Percentiles rank a stretch among this genome's conserved stretches.
These are phyloP conservation scores for Pogostemon cablin DNA, from an alignment of 257 asterid genomes.

Conservation along the genomic window DNA sequence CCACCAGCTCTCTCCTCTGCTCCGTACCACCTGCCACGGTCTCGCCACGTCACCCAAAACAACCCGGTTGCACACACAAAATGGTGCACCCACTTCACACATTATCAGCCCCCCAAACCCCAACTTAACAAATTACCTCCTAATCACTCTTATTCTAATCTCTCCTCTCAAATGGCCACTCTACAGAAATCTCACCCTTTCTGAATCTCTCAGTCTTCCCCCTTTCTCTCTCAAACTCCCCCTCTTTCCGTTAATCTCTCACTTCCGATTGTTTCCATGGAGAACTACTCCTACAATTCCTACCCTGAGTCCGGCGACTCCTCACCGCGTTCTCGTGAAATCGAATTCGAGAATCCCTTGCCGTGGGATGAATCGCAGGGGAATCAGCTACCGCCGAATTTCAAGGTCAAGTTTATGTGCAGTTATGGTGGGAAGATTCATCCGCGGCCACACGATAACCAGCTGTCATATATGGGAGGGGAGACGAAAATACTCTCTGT, in stretches of 20 bases:
- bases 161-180: conserved; percentile 19
- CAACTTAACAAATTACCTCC: conserved; percentile 14
- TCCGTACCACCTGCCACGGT: conserved; percentile 28
- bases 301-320: conserved; percentile 93
- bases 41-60: conserved; percentile 37
- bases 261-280: conserved; percentile 50
- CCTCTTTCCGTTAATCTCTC: background rate
- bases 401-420: conserved; percentile 86
- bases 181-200: background rate
- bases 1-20: conserved; percentile 16
- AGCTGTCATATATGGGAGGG: conserved; percentile 81
- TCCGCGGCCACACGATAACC: conserved; percentile 93
- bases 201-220: background rate
- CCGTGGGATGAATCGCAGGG: conserved; percentile 81
- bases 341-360: conserved; percentile 77
- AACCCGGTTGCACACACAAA: background rate
- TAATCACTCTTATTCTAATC: background rate
- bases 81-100: background rate
- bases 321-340: conserved; percentile 89
- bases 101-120: conserved; percentile 29
- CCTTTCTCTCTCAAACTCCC: background rate
- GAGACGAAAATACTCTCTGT: conserved; percentile 90
- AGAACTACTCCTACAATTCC: conserved; percentile 67
- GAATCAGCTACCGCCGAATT: conserved; percentile 49
- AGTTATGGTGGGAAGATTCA: conserved; percentile 94